Evolutionary conservation across 2,329 filamentous ascomycete genomes (phyloP), one percentile per base, ranked within the genome.

Genomic region (Akanthomyces lecanii): DNA sequence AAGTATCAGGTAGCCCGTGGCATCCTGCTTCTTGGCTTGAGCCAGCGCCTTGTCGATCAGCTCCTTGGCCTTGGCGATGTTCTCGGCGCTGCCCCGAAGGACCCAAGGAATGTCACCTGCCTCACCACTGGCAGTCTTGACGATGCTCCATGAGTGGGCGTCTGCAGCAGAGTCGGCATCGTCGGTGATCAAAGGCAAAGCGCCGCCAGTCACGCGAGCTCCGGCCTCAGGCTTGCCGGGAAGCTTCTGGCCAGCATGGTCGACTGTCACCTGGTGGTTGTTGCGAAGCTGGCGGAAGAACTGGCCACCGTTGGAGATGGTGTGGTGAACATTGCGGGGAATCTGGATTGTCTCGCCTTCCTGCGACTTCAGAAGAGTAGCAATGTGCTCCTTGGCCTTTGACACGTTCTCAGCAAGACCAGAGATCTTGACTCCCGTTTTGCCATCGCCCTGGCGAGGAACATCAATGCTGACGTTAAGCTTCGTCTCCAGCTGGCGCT

Each of bases 171-270:
- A 78, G 16, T 87, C 85, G 1, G 85, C 83, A 59, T 95, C 91
- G 71, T 98, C 95, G 0, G 93, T 98, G 76, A 98, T 98, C 68
- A 99, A 78, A n/a, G 95, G 95, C 63, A 96, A 83, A 45, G 85
- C 77, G 55, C 81, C 83, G 51, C 84, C 85, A 66, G 85, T 88
- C 45, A 81, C 80, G 25, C 85, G 82, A 10, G 78, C 74, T 65
- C 80, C 74, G 63, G 81, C 76, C 63, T 84, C 77, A 33, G 89
- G 84, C 77, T 89, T 92, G 45, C 87, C 74, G 6, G 95, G 95
- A 4, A 90, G 80, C 63, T 89, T 79, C 65, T 95, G 87, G 51
- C 93, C 92, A 62, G 87, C 90, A 73, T 98, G 95, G 75, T 98
- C 93, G 60, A 99, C 90, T 0, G 89, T 95, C 67, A 99, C 92